Percentiles rank a stretch among this genome's conserved stretches.
phyloP scores from a whole-genome alignment of 352 stramenopile genomes.

The Phytophthora constricta region DNA sequence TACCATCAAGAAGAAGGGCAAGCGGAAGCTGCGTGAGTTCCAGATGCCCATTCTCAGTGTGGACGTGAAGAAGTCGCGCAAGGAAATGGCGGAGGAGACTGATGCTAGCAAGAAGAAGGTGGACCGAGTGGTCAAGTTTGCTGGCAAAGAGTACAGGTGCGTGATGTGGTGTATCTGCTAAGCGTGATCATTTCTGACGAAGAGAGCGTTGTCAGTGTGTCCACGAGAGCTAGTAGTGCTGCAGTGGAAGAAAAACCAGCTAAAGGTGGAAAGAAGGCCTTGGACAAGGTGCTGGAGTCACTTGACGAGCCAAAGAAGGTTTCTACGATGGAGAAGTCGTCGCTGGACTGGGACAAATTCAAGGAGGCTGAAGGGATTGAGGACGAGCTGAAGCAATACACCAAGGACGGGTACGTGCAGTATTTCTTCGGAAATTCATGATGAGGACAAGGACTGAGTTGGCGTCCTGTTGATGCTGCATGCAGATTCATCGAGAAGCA shows the following conservation, averaged over 20 bases:
- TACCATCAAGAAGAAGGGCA: slow-evolving; percentile 50
- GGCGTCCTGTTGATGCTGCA: background rate
- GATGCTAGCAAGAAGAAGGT: slow-evolving; percentile 37
- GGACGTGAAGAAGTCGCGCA: slow-evolving; percentile 59
- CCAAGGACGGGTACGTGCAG: slow-evolving; percentile 86
- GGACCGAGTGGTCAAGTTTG: slow-evolving; percentile 85
- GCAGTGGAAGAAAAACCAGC: background rate
- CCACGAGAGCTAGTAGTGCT: slow-evolving; percentile 10
- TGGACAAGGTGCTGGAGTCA: slow-evolving; percentile 89
- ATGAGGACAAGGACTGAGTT: background rate
- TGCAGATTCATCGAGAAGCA: slow-evolving; percentile 94
- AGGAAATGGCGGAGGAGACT: slow-evolving; percentile 44
- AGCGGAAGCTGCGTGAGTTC: slow-evolving; percentile 78
- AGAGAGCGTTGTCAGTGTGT: slow-evolving; percentile 10
- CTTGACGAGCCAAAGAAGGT: slow-evolving; percentile 92
- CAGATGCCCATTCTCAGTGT: slow-evolving; percentile 73
- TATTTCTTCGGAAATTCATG: background rate
- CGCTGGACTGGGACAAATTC: slow-evolving; percentile 95
- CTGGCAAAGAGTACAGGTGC: slow-evolving; percentile 85
- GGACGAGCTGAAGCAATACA: slow-evolving; percentile 93
- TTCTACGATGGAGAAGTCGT: slow-evolving; percentile 95
- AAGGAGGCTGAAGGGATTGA: slow-evolving; percentile 93
- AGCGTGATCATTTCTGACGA: background rate
- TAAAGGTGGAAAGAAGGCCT: slow-evolving; percentile 31
- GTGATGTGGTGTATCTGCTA: background rate